Conservation (phyloP, 495 filamentous ascomycete genomes). For the Barbatosphaeria neglecta region DNA sequence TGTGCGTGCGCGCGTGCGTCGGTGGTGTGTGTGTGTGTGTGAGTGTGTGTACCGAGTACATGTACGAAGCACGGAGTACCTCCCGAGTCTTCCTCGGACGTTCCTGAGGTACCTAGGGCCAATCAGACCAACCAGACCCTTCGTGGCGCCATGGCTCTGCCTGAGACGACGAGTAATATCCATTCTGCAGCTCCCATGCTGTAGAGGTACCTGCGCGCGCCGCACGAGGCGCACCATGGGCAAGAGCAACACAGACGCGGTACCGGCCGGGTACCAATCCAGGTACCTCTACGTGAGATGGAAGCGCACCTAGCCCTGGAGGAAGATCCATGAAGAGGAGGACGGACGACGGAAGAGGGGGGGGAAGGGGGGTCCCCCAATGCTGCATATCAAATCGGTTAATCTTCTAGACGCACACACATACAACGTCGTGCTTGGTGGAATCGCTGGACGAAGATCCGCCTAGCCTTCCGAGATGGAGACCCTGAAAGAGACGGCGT, state of each 20-base stretch:
- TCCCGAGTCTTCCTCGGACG: no score
- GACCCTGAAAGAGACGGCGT: slow-evolving; percentile 20
- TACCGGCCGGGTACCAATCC: background rate
- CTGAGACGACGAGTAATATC: background rate
- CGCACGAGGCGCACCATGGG: background rate
- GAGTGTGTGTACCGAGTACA: no score
- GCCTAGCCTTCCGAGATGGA: slow-evolving; percentile 18
- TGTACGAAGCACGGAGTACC: no score
- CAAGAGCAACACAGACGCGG: background rate
- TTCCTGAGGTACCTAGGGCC: background rate
- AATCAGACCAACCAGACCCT: no score
- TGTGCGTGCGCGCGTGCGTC: no score
- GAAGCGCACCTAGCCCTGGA: no score
- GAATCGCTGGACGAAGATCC: slow-evolving; percentile 19
- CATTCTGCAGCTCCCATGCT: background rate
- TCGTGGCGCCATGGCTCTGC: background rate
- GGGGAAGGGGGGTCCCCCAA: background rate
- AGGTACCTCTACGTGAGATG: no score
- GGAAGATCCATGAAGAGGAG: no score
- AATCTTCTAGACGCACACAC: slow-evolving; percentile 11
- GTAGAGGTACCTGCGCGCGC: background rate
- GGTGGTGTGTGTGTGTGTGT: no score
- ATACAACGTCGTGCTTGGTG: slow-evolving; percentile 7
- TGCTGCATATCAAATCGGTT: slow-evolving; percentile 23
- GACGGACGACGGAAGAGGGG: background rate